These are phyloP conservation scores for Stagonosporopsis vannaccii DNA, from an alignment of 2,329 filamentous ascomycete species.

Conservation along the genomic window DNA sequence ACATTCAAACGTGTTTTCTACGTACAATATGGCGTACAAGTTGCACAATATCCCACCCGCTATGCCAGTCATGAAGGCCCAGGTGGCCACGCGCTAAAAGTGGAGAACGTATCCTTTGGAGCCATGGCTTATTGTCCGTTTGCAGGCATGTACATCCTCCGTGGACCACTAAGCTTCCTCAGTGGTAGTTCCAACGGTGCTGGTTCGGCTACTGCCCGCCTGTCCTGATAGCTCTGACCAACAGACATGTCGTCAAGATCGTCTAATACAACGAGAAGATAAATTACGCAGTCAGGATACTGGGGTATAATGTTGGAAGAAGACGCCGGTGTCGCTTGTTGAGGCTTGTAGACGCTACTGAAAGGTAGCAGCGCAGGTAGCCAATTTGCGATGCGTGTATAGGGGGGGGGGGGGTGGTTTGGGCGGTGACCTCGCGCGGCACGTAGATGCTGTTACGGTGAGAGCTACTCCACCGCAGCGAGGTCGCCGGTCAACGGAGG, in stretches of 20 bases:
- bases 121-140: slow-evolving; percentile 14
- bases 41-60: slow-evolving; percentile 12
- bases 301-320: slow-evolving; percentile 39
- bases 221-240: slow-evolving; percentile 13
- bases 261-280: slow-evolving; percentile 31
- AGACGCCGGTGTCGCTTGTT: slow-evolving; percentile 8
- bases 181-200: not conserved
- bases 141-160: slow-evolving; percentile 10
- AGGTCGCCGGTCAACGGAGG: not conserved
- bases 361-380: not conserved
- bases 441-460: not conserved
- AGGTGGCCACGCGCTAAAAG: slow-evolving; percentile 6
- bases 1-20: slow-evolving; percentile 11
- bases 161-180: not conserved
- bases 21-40: slow-evolving; percentile 1
- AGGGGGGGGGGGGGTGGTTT: no score
- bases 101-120: slow-evolving; percentile 2
- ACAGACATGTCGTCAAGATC: slow-evolving; percentile 32
- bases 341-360: slow-evolving; percentile 3
- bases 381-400: not conserved
- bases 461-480: not conserved
- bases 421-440: not conserved
- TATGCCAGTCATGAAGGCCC: slow-evolving; percentile 17
- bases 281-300: slow-evolving; percentile 30
- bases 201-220: slow-evolving; percentile 3